These are phyloP conservation scores for Trichoderma sp. DNA, from an alignment of 2,329 filamentous ascomycete species.

Conservation along the genomic window DNA sequence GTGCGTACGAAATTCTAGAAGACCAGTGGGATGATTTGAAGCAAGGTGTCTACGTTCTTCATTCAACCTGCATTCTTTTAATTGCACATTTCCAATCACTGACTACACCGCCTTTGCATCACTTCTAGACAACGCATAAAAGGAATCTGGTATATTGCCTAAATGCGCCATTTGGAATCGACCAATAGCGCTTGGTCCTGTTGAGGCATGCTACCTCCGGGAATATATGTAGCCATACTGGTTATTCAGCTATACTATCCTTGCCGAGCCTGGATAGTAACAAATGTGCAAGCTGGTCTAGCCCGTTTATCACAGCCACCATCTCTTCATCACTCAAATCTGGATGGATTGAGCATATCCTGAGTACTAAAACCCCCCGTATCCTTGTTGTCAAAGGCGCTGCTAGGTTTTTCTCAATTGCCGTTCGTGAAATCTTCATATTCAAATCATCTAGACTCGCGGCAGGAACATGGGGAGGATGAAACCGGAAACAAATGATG, in stretches of 20 bases:
- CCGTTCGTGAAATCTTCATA: slow-evolving; percentile 9
- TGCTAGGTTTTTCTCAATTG: slow-evolving; percentile 23
- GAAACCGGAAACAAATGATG: slow-evolving; percentile 31
- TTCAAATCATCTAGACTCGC: slow-evolving; percentile 25
- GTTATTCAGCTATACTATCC: background rate
- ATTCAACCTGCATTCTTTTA: background rate
- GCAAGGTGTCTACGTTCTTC: background rate
- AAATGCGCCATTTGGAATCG: background rate
- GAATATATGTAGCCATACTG: too few species aligned
- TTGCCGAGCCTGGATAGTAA: background rate
- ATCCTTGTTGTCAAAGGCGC: slow-evolving; percentile 27
- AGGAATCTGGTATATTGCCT: background rate
- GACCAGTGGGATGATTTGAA: background rate
- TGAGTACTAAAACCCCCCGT: slow-evolving; percentile 22
- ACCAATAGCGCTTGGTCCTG: background rate
- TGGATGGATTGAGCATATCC: slow-evolving; percentile 24
- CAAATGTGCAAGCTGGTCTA: background rate
- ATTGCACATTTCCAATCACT: background rate
- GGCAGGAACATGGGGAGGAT: background rate
- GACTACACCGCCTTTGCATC: background rate
- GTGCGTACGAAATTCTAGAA: background rate
- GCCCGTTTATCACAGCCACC: background rate
- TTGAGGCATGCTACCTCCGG: background rate
- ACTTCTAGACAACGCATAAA: background rate
- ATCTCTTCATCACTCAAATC: background rate